Base-by-base conservation (phyloP, 306 rosid species). In the Rosa lucieae region DNA sequence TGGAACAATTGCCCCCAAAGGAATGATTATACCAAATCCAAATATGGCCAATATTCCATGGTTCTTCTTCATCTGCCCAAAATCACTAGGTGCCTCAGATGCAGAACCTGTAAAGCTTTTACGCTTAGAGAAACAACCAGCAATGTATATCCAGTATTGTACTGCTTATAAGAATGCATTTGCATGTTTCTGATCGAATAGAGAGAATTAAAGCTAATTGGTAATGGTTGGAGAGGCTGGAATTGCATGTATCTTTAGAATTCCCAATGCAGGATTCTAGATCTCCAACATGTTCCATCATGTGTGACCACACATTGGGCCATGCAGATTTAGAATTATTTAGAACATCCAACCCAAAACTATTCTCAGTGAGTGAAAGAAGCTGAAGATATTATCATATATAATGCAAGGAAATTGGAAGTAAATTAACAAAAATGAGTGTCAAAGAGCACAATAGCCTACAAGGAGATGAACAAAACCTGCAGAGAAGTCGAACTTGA, bases 11-110 rank as follows among this genome's bases (percentile, higher is more conserved):
- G 97, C 99, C 59, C 99, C 99, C 58, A 86, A 53, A 8, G 99
- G 99, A 51, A 96, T 90, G 78, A 96, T 78, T 42, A 96, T 87
- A 67, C 99, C 98, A 98, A 98, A 95, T 40, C 99, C 97, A 75
- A 95, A 58, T 63, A 95, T 80, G 35, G 91, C 97, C 78, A 95
- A 77, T 82, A 95, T 78, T 84, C 99, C 99, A 84, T 95, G 99
- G 73, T 77, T 95, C 87, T 85, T 93, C 83, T 93, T 95, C 88
- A 82, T 89, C 74, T 85, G 80, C 63, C 82, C 86, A 77, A 93
- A 56, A 52, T 83, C 79, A 78, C 74, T 83, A 39, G 89, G 87
- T 75, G 81, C 82, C 8, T 75, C 73, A 49, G 80, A 86, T 70
- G 72, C 77, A 37, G 89, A 87, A 71, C 90, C 98, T 89, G 89